Evolutionary conservation across 495 filamentous ascomycete genomes (phyloP).

Genomic region (Neurospora sp.): DNA sequence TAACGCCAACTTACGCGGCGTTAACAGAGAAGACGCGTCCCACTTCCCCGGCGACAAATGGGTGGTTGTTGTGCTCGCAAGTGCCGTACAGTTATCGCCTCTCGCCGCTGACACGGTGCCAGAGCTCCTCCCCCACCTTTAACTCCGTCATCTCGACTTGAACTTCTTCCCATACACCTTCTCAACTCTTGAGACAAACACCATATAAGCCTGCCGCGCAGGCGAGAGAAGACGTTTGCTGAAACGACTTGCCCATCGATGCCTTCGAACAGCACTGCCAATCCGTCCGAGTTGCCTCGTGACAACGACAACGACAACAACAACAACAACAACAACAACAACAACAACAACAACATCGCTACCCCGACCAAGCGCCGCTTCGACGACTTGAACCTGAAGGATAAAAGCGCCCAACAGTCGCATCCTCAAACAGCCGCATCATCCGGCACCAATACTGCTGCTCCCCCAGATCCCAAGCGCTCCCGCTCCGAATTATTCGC

Average conservation of each 20-base stretch:
- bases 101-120: neutral
- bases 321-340: neutral
- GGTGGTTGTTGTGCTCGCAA: neutral
- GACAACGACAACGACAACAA: neutral
- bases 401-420: neutral
- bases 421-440: neutral
- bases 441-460: neutral
- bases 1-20: neutral
- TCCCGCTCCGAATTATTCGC: slow-evolving; percentile 15
- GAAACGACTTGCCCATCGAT: neutral
- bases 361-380: neutral
- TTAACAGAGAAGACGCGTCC: neutral
- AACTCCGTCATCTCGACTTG: neutral
- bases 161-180: neutral
- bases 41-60: neutral
- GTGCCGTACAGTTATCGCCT: neutral
- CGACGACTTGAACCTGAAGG: neutral
- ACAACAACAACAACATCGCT: neutral
- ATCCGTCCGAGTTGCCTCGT: neutral
- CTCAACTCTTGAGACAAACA: neutral
- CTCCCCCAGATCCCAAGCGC: slow-evolving; percentile 13
- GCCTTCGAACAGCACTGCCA: neutral
- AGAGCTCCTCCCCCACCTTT: neutral
- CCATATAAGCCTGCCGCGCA: neutral
- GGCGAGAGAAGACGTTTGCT: neutral